Evolutionary conservation across 169 alveolate species (phyloP).

Genomic region (Plasmodium ovale): DNA sequence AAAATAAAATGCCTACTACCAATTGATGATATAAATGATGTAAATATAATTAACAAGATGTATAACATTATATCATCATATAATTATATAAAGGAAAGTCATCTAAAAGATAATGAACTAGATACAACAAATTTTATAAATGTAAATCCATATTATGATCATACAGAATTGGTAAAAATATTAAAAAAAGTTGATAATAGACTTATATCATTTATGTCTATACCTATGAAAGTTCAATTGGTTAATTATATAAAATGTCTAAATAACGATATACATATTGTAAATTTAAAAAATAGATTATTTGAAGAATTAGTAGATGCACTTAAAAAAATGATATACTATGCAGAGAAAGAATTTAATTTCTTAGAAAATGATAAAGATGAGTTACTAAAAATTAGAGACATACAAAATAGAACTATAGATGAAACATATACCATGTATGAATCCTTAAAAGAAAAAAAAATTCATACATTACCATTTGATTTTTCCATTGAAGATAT

Average conservation of each 20-base stretch:
- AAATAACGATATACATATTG: conserved; percentile 8
- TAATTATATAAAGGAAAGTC: conserved; percentile 25
- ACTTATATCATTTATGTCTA: conserved; percentile 50
- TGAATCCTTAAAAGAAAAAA: conserved; percentile 47
- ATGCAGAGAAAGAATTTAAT: conserved; percentile 3
- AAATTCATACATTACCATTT: conserved; percentile 50
- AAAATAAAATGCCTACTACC: conserved; percentile 37
- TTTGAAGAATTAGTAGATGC: conserved; percentile 25
- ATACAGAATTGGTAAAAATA: conserved; percentile 11
- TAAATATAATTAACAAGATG: conserved; percentile 5
- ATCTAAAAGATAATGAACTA: not conserved
- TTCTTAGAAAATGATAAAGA: conserved; percentile 2
- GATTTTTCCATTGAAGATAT: conserved; percentile 68
- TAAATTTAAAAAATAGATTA: conserved; percentile 22
- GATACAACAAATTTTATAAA: conserved; percentile 10
- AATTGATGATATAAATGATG: conserved; percentile 16
- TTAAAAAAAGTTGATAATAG: conserved; percentile 32
- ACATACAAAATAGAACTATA: conserved; percentile 13
- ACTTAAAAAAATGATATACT: conserved; percentile 14
- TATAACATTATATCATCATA: conserved; percentile 29
- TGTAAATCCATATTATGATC: conserved; percentile 41
- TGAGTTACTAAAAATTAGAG: not conserved
- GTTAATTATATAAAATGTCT: conserved; percentile 33
- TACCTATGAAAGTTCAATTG: conserved; percentile 48
- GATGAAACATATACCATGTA: conserved; percentile 34